Percentiles rank a stretch among this genome's conserved stretches.
Evolutionary conservation across 2,329 filamentous ascomycete genomes (phyloP).

Genomic region (Triangularia setosa): DNA sequence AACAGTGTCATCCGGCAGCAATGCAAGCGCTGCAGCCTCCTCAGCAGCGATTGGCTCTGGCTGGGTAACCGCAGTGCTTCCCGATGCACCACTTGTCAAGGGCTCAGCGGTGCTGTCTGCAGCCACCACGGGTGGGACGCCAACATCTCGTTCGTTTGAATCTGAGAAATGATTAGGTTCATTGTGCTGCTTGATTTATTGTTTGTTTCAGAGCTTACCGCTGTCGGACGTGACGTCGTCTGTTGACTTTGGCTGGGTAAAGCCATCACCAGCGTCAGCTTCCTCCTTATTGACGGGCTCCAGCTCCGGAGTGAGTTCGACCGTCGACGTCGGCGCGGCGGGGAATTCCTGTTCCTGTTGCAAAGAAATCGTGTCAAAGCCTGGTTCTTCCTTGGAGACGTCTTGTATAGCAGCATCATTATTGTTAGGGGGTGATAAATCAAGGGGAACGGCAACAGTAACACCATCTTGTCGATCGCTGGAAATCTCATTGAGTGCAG

Average conservation of each 20-base stretch:
- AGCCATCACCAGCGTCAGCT: background rate
- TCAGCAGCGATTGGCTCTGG: conserved; percentile 19
- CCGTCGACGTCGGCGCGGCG: conserved; percentile 15
- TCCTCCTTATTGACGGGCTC: conserved; percentile 14
- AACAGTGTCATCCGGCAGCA: background rate
- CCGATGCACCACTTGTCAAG: conserved; percentile 22
- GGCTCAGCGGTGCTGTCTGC: conserved; percentile 21
- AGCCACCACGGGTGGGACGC: conserved; percentile 14
- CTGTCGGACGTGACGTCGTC: background rate
- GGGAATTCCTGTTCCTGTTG: conserved; percentile 2
- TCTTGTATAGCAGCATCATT: background rate
- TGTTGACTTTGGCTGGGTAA: background rate
- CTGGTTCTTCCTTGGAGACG: conserved; percentile 1
- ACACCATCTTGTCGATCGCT: conserved; percentile 12
- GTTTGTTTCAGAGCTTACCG: conserved; percentile 26
- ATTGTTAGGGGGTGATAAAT: background rate
- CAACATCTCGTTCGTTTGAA: background rate
- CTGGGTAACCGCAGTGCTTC: conserved; percentile 6
- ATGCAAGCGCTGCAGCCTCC: background rate
- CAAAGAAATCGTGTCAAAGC: conserved; percentile 13
- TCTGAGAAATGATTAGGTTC: background rate
- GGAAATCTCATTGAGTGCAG: conserved; percentile 3
- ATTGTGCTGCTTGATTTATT: conserved; percentile 22
- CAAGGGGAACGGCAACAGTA: conserved; percentile 15
- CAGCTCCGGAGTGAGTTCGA: background rate